Percentiles rank a stretch among this genome's conserved stretches.
phyloP scores from a whole-genome alignment of 805 yeast species.

The Soucietia sequanensis region DNA sequence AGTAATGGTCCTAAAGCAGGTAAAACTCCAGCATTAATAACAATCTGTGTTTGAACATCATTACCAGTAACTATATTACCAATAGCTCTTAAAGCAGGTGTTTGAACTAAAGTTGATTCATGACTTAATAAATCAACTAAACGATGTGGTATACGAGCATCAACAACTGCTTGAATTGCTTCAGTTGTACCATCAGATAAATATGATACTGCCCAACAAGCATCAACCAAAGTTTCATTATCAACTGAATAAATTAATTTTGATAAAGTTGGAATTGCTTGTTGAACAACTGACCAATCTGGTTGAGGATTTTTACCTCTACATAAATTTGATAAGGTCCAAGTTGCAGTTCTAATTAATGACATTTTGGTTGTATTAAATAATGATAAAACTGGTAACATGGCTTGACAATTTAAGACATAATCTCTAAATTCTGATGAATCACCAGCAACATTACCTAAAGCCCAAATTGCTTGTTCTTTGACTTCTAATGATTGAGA shows the following conservation, averaged over 20 bases:
- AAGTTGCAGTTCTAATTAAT: slow-evolving; percentile 93
- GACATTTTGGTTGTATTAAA: slow-evolving; percentile 82
- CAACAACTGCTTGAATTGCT: slow-evolving; percentile 95
- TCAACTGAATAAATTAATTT: slow-evolving; percentile 88
- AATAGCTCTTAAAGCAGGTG: slow-evolving; percentile 95
- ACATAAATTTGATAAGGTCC: slow-evolving; percentile 96
- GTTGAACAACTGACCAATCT: slow-evolving; percentile 83
- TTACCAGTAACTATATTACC: slow-evolving; percentile 98
- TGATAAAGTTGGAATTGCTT: slow-evolving; percentile 88
- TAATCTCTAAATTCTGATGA: slow-evolving; percentile 86
- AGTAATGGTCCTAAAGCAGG: slow-evolving; percentile 80
- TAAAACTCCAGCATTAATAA: slow-evolving; percentile 89
- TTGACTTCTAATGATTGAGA: slow-evolving; percentile 87
- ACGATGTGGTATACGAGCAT: slow-evolving; percentile 92
- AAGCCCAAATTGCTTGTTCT: slow-evolving; percentile 99
- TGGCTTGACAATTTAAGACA: slow-evolving; percentile 81
- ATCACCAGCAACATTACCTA: slow-evolving; percentile 99
- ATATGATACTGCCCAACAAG: slow-evolving; percentile 98
- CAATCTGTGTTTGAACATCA: slow-evolving; percentile 92
- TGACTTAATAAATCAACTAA: slow-evolving; percentile 87
- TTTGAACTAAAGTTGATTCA: slow-evolving; percentile 83
- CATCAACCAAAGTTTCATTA: slow-evolving; percentile 91
- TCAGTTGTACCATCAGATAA: slow-evolving; percentile 89
- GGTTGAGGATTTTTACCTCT: slow-evolving; percentile 97
- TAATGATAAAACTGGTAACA: slow-evolving; percentile 80